phyloP scores from a whole-genome alignment of 495 filamentous ascomycete genomes.

The Collariella sp. region DNA sequence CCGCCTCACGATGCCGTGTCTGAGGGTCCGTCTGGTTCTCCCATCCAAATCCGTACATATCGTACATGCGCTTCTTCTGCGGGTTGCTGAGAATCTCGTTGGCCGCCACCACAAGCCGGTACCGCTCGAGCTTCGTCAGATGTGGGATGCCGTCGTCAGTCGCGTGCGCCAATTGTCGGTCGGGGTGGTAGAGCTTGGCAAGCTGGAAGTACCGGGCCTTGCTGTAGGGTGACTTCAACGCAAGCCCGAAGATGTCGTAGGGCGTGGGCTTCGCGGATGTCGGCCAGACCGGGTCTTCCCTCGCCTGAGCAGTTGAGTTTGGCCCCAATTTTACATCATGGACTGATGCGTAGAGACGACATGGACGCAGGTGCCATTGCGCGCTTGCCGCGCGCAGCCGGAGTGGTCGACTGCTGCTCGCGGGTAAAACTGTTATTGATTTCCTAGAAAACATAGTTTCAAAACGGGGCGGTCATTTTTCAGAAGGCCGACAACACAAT shows the following conservation, averaged over 20 bases:
- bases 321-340: neutral
- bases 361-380: no score
- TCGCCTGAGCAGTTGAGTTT: slow-evolving; percentile 18
- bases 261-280: slow-evolving; percentile 56
- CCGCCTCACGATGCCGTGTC: slow-evolving; percentile 29
- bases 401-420: slow-evolving; percentile 14
- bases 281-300: slow-evolving; percentile 32
- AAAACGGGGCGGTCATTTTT: slow-evolving; percentile 22
- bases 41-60: slow-evolving; percentile 77
- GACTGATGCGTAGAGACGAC: slow-evolving; percentile 18
- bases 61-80: slow-evolving; percentile 67
- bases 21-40: slow-evolving; percentile 33
- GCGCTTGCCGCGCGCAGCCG: neutral
- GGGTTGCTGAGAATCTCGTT: slow-evolving; percentile 88
- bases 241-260: slow-evolving; percentile 75
- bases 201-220: slow-evolving; percentile 80
- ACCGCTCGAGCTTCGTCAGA: slow-evolving; percentile 66
- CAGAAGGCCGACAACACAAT: slow-evolving; percentile 7
- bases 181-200: slow-evolving; percentile 93
- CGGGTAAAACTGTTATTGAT: slow-evolving; percentile 23
- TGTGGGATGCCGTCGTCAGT: slow-evolving; percentile 41
- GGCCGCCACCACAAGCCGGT: slow-evolving; percentile 75
- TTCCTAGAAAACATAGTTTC: slow-evolving; percentile 28
- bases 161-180: slow-evolving; percentile 49
- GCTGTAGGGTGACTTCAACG: slow-evolving; percentile 58